Conservation (phyloP, 768 basidiomycete species). For the Suillus discolor region DNA sequence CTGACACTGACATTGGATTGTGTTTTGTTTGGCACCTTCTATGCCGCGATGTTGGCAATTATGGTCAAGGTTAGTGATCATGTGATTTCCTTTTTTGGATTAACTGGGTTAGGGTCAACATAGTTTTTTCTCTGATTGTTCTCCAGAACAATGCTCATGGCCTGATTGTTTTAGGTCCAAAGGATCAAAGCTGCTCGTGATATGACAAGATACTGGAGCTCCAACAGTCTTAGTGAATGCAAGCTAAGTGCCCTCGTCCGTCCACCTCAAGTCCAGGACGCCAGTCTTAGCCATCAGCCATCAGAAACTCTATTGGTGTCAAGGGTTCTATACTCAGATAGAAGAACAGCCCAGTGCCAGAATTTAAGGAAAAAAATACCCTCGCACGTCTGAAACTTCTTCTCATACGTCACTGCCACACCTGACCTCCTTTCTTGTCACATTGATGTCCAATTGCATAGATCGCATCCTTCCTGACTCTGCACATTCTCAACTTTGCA, state of each 20-base stretch:
- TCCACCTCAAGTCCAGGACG: constrained; percentile 20
- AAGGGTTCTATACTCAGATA: constrained; percentile 51
- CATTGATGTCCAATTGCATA: constrained; percentile 25
- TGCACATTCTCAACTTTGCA: constrained; percentile 92
- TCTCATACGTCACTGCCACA: constrained; percentile 51
- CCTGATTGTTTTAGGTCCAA: constrained; percentile 51
- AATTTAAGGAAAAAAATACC: constrained; percentile 70
- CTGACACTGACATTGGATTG: constrained; percentile 88
- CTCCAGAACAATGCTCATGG: constrained; percentile 12
- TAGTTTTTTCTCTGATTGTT: constrained; percentile 4
- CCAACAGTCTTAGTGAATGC: constrained; percentile 30
- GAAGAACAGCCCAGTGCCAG: constrained; percentile 42
- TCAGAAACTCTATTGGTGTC: constrained; percentile 42
- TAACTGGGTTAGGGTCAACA: constrained; percentile 14
- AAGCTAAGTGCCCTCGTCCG: constrained; percentile 33
- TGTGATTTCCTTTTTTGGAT: constrained; percentile 16
- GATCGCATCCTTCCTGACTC: constrained; percentile 88
- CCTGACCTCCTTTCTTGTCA: constrained; percentile 6
- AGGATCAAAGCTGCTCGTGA: constrained; percentile 67
- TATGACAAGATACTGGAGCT: constrained; percentile 41
- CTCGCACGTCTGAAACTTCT: constrained; percentile 88
- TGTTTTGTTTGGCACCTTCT: constrained; percentile 85
- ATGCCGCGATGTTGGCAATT: constrained; percentile 85
- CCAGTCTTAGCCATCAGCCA: constrained; percentile 25
- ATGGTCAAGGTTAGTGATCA: constrained; percentile 83